These are phyloP conservation scores for Gnomoniopsis sp. DNA, from an alignment of 2,329 filamentous ascomycete genomes.

Conservation along the genomic window DNA sequence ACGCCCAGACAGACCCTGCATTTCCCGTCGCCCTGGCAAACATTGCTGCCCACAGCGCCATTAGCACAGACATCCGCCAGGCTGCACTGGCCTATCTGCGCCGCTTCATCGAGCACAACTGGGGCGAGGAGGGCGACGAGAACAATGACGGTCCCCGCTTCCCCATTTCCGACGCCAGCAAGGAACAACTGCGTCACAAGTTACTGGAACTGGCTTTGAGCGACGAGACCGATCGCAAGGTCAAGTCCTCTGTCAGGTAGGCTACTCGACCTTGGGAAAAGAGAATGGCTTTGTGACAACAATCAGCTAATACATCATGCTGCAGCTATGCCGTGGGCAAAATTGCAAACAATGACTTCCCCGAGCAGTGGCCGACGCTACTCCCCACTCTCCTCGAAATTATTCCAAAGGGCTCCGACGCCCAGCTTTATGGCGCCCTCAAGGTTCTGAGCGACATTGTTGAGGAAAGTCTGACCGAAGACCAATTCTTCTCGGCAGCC, in stretches of 20 bases:
- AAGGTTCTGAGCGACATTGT: constrained; percentile 86
- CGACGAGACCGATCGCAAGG: constrained; percentile 73
- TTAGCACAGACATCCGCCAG: constrained; percentile 75
- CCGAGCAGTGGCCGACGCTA: constrained; percentile 89
- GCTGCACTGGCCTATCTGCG: constrained; percentile 77
- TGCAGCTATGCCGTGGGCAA: constrained; percentile 76
- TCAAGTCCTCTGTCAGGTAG: constrained; percentile 84
- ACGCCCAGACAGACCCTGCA: constrained; percentile 63
- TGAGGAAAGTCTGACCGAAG: constrained; percentile 88
- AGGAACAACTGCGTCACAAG: constrained; percentile 67
- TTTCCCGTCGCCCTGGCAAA: constrained; percentile 79
- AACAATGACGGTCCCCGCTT: constrained; percentile 55
- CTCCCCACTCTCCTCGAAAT: constrained; percentile 76
- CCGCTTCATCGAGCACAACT: constrained; percentile 79
- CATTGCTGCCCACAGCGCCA: constrained; percentile 72
- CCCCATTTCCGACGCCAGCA: constrained; percentile 69
- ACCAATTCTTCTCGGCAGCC: constrained; percentile 90
- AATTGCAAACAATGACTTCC: constrained; percentile 90
- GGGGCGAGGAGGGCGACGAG: constrained; percentile 68
- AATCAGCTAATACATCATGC: constrained; percentile 12
- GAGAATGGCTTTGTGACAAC: neutral
- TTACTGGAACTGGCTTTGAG: constrained; percentile 76
- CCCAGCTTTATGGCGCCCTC: constrained; percentile 83
- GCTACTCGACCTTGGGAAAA: constrained; percentile 24
- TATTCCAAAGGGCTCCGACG: constrained; percentile 71